A percentile compares a stretch with the other conserved stretches of the same genome.
Evolutionary conservation across 2,329 filamentous ascomycete genomes (phyloP).

Genomic region (Colletotrichum costaricense): DNA sequence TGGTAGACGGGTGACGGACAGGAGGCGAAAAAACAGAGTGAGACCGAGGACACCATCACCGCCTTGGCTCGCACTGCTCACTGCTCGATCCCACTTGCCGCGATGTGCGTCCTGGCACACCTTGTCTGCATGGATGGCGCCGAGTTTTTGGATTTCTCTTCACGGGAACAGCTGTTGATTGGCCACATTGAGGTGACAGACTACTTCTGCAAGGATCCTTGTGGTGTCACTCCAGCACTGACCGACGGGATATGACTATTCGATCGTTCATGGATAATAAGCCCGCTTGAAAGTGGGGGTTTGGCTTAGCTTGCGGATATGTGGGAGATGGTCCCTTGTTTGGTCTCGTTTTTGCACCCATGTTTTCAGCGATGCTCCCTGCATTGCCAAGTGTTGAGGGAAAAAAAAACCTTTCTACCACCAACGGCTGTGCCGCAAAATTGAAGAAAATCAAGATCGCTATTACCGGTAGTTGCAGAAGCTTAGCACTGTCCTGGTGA

Average conservation of each 20-base stretch:
- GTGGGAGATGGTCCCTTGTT: constrained; percentile 22
- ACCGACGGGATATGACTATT: neutral
- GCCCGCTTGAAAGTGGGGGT: constrained; percentile 21
- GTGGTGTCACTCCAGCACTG: constrained; percentile 11
- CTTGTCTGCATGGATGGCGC: constrained; percentile 5
- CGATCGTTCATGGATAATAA: constrained; percentile 25
- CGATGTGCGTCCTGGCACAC: constrained; percentile 20
- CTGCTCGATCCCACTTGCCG: constrained; percentile 23
- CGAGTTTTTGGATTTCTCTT: neutral
- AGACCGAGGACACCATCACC: neutral
- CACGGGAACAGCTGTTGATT: neutral
- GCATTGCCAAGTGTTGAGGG: constrained; percentile 30
- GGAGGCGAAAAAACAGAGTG: constrained; percentile 11
- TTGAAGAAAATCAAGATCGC: neutral
- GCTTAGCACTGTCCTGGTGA: neutral
- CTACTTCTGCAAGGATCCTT: constrained; percentile 23
- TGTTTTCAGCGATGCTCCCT: constrained; percentile 21
- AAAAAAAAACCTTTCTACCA: constrained; percentile 6
- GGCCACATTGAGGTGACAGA: neutral
- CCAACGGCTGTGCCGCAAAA: neutral
- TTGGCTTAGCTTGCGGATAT: constrained; percentile 25
- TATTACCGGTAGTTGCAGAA: neutral
- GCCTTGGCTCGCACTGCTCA: neutral
- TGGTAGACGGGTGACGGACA: neutral
- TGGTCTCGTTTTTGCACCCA: neutral